A percentile compares a stretch with the other conserved stretches of the same genome.
Evolutionary conservation across 257 asterid genomes (phyloP).

Genomic region (Capsicum baccatum): DNA sequence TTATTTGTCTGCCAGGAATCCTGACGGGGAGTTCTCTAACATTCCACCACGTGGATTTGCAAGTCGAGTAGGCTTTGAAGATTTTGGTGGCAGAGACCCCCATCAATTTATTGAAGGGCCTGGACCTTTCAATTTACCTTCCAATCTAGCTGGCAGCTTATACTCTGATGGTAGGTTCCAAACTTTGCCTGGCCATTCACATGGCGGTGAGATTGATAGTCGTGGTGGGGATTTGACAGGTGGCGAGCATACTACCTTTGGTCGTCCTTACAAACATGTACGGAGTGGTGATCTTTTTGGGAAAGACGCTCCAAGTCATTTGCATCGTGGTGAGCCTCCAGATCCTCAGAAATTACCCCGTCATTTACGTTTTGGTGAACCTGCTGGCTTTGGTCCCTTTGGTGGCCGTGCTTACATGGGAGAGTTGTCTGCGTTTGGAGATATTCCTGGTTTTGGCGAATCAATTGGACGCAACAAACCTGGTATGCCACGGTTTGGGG

Average conservation of each 20-base stretch:
- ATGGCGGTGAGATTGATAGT: conserved; percentile 60
- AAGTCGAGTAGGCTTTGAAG: conserved; percentile 52
- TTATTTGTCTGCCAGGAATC: conserved; percentile 50
- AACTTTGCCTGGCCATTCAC: conserved; percentile 54
- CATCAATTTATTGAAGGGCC: conserved; percentile 68
- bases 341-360: conserved; percentile 56
- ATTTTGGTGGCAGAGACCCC: conserved; percentile 58
- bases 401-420: conserved; percentile 52
- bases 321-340: conserved; percentile 50
- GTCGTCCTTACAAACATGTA: conserved; percentile 49
- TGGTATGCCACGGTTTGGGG: conserved; percentile 57
- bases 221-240: conserved; percentile 51
- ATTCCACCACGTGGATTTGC: conserved; percentile 60
- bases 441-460: conserved; percentile 53
- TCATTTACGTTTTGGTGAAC: conserved; percentile 52
- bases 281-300: conserved; percentile 54
- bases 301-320: conserved; percentile 54
- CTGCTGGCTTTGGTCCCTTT: conserved; percentile 60
- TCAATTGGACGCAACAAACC: conserved; percentile 52
- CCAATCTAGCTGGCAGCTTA: conserved; percentile 59
- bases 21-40: conserved; percentile 58
- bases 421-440: conserved; percentile 53
- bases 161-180: conserved; percentile 61
- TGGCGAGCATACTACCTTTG: conserved; percentile 60
- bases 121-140: conserved; percentile 52